Evolutionary conservation across 1,284 basidiomycete species (phyloP).

Genomic region (Sporisorium scitamineum): DNA sequence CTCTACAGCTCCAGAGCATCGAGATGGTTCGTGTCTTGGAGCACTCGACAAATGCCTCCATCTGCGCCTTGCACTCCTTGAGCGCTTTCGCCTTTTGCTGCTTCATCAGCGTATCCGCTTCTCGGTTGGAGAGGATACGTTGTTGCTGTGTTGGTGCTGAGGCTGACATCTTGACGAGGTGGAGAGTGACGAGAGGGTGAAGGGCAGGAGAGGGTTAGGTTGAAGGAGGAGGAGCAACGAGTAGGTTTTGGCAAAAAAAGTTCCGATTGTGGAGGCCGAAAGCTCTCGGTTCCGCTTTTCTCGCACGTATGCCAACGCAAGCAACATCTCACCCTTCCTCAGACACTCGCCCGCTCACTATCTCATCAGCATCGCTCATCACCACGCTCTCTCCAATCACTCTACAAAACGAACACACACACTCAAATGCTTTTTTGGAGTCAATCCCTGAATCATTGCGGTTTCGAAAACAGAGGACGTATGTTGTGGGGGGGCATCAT

Average conservation of each 20-base stretch:
- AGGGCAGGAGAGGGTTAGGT: not conserved
- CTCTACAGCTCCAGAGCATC: slow-evolving; percentile 41
- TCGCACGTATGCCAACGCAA: slow-evolving; percentile 15
- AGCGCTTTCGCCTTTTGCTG: slow-evolving; percentile 44
- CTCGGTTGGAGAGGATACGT: slow-evolving; percentile 42
- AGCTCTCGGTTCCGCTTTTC: not conserved
- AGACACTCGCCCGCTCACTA: not conserved
- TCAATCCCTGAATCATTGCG: slow-evolving; percentile 50
- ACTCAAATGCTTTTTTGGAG: slow-evolving; percentile 9
- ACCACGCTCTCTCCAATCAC: not conserved
- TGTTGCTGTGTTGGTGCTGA: slow-evolving; percentile 7
- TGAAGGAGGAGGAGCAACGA: not conserved
- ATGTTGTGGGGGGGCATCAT: slow-evolving; percentile 31
- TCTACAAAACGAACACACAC: not conserved
- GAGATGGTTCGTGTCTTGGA: slow-evolving; percentile 38
- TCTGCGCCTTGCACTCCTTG: slow-evolving; percentile 31
- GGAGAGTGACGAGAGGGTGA: not conserved
- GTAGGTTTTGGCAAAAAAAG: not conserved
- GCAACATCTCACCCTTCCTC: not conserved
- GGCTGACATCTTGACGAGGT: slow-evolving; percentile 8
- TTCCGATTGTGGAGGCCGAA: slow-evolving; percentile 13
- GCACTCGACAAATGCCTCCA: slow-evolving; percentile 46
- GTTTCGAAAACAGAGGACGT: slow-evolving; percentile 38
- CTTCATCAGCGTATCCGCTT: slow-evolving; percentile 41
- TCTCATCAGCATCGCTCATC: not conserved